phyloP scores from a whole-genome alignment of 306 rosid species.

The Ochetophila trinervis region DNA sequence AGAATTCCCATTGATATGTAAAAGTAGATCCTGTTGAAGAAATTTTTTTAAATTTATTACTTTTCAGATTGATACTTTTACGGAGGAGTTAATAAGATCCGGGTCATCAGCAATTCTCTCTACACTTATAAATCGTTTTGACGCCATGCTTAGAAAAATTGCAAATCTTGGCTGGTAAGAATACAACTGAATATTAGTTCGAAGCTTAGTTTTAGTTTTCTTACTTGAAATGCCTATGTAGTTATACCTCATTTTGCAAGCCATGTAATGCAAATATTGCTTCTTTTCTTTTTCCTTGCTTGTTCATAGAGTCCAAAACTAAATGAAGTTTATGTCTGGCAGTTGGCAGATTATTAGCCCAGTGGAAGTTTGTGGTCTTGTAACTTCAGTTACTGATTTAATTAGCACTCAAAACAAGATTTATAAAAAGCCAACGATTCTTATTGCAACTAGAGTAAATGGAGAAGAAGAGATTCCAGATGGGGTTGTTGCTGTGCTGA shows the following conservation, averaged over 20 bases:
- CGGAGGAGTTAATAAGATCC: slow-evolving; percentile 33
- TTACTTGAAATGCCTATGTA: neutral
- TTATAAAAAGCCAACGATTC: slow-evolving; percentile 24
- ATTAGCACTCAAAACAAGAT: slow-evolving; percentile 22
- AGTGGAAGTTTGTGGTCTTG: slow-evolving; percentile 33
- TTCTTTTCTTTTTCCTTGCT: neutral
- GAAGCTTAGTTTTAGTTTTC: neutral
- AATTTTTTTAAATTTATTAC: slow-evolving; percentile 1
- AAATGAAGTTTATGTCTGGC: neutral
- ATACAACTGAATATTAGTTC: neutral
- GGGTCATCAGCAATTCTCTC: slow-evolving; percentile 31
- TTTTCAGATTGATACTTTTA: slow-evolving; percentile 31
- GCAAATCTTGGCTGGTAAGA: slow-evolving; percentile 36
- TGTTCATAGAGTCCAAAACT: neutral
- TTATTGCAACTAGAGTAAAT: slow-evolving; percentile 25
- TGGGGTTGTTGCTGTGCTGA: slow-evolving; percentile 38
- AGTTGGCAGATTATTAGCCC: slow-evolving; percentile 45
- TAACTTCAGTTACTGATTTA: slow-evolving; percentile 26
- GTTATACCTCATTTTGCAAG: neutral
- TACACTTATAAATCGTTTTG: slow-evolving; percentile 28
- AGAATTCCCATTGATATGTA: too few species aligned
- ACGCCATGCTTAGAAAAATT: slow-evolving; percentile 26
- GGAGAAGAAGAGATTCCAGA: slow-evolving; percentile 41
- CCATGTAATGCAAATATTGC: neutral
- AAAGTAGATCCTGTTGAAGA: too few species aligned